Evolutionary conservation across 169 alveolate genomes (phyloP), one percentile per base, ranked within the genome.

Genomic region (Sarcocystis neurona): DNA sequence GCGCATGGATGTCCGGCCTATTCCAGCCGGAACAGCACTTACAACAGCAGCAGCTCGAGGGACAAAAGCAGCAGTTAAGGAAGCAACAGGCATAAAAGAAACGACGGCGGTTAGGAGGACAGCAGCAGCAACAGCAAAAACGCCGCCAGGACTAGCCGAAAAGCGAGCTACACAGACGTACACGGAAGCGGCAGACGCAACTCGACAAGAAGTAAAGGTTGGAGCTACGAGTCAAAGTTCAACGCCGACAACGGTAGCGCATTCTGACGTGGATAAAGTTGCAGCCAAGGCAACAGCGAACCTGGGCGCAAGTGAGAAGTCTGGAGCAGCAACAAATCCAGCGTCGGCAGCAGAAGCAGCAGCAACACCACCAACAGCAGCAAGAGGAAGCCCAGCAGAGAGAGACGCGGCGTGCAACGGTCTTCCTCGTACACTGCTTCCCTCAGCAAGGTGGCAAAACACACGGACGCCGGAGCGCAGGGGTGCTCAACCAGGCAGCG

Each of bases 51-150:
- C n/a, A n/a, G n/a, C n/a, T n/a, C n/a, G n/a, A n/a, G n/a, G n/a
- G n/a, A n/a, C n/a, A n/a, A n/a, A n/a, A n/a, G n/a, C n/a, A n/a
- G n/a, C n/a, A n/a, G n/a, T n/a, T 39, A n/a, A 15, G 77, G 41
- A 63, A 1, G 34, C 77, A 39, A 12, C 0, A 12, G n/a, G 10
- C 63, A 10, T 53, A 10, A 53, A 53, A 20, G 63, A 53, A 53
- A 20, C 10, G n/a, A 41, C 39, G 32, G 78, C 78, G 12, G 78
- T 41, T 39, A 53, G 58, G 1, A 41, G n/a, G n/a, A n/a, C n/a
- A 41, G 82, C 53, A 39, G 82, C 82, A 72, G 82, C 82, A 72
- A 23, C 78, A 66, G 30, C 78, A 18, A 2, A 66, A 53, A 12
- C 63, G 10, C 20, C 63, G 63, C 63, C 10, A 20, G 20, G 20